Percentiles rank a stretch among this genome's conserved stretches.
These are phyloP conservation scores for Allantophomopsis cytisporea DNA, from an alignment of 2,329 filamentous ascomycete species.

Conservation along the genomic window DNA sequence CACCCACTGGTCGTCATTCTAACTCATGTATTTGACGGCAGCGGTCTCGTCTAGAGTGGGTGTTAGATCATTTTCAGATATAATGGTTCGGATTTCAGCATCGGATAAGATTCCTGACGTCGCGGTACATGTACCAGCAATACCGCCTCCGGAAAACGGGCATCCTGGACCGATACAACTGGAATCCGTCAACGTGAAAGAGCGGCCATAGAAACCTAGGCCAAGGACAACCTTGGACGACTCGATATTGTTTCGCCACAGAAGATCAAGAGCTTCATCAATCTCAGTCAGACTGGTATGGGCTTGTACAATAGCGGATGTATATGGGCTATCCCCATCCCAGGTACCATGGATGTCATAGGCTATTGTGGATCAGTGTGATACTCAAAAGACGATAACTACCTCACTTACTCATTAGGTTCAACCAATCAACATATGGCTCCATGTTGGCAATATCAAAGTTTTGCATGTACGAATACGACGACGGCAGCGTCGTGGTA, in stretches of 20 bases:
- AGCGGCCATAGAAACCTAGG: conserved; percentile 27
- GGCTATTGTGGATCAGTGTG: conserved; percentile 12
- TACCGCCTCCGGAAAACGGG: conserved; percentile 7
- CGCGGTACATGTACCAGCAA: conserved; percentile 11
- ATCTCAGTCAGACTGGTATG: conserved; percentile 34
- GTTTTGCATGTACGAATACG: background rate
- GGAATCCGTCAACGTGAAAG: conserved; percentile 8
- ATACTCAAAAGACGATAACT: no score
- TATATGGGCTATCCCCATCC: conserved; percentile 19
- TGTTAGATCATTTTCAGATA: conserved; percentile 4
- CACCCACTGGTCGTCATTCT: conserved; percentile 21
- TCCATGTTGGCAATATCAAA: conserved; percentile 1
- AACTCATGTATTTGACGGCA: conserved; percentile 19
- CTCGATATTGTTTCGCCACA: conserved; percentile 27
- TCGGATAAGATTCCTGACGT: conserved; percentile 17
- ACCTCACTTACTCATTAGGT: conserved; percentile 1
- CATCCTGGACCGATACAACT: conserved; percentile 9
- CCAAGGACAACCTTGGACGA: conserved; percentile 28
- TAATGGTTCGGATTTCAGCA: conserved; percentile 20
- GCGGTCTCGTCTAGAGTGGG: conserved; percentile 11
- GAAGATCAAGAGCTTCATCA: conserved; percentile 22
- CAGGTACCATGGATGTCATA: conserved; percentile 21
- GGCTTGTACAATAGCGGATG: conserved; percentile 18
- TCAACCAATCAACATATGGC: conserved; percentile 1
- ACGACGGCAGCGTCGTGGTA: conserved; percentile 16